Percentiles rank a stretch among this genome's conserved stretches.
Conservation (phyloP, 345 rosid species). For the Camelina laxa region DNA sequence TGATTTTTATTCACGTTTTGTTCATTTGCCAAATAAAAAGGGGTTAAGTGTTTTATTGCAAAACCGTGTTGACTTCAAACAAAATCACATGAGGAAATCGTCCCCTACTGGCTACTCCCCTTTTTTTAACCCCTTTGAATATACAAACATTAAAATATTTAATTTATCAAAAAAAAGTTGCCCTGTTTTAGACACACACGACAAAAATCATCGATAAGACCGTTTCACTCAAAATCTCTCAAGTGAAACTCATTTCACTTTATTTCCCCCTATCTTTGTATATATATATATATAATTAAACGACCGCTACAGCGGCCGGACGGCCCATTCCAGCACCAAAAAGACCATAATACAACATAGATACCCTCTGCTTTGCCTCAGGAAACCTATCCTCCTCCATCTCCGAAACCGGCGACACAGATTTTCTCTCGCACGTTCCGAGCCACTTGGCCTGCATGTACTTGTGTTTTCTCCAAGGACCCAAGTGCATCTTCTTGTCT, state of each 20-base stretch:
- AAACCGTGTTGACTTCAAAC: slow-evolving; percentile 23
- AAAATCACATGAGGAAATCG: not conserved
- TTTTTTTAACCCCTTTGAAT: not conserved
- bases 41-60: not conserved
- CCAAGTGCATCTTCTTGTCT: slow-evolving; percentile 86
- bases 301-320: slow-evolving; percentile 39
- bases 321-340: slow-evolving; percentile 35
- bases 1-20: slow-evolving; percentile 9
- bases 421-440: slow-evolving; percentile 53
- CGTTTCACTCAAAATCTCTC: slow-evolving; percentile 17
- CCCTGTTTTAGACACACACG: slow-evolving; percentile 21
- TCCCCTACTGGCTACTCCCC: too few relatives aligned
- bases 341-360: slow-evolving; percentile 39
- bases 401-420: slow-evolving; percentile 24
- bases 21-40: not conserved
- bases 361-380: slow-evolving; percentile 38
- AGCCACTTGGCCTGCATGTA: slow-evolving; percentile 95
- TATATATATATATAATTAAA: slow-evolving; percentile 6
- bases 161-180: not conserved
- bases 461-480: slow-evolving; percentile 95
- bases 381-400: slow-evolving; percentile 20
- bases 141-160: not conserved
- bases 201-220: slow-evolving; percentile 16
- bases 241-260: slow-evolving; percentile 30
- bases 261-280: not conserved